Evolutionary conservation across 2,329 filamentous ascomycete genomes (phyloP).

Genomic region (Ilyonectria robusta): DNA sequence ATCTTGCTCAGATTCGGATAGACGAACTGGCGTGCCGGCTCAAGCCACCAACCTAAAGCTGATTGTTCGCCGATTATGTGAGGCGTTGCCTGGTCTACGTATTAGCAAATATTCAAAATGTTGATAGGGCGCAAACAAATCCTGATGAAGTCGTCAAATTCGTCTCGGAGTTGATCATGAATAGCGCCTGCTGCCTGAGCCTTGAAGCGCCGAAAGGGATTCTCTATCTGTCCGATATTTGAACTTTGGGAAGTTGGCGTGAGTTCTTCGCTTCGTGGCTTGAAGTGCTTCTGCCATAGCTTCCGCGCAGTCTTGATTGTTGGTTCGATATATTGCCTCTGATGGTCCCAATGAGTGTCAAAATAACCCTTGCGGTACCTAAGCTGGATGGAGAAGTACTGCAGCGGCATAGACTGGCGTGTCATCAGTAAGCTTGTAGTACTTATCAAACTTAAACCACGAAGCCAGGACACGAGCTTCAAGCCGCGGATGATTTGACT

Average conservation of each 20-base stretch:
- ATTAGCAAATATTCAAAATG: constrained; percentile 8
- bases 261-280: constrained; percentile 3
- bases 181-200: constrained; percentile 7
- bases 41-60: constrained; percentile 26
- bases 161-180: constrained; percentile 6
- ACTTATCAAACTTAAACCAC: constrained; percentile 19
- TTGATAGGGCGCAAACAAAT: constrained; percentile 6
- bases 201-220: constrained; percentile 5
- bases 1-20: constrained; percentile 27
- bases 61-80: constrained; percentile 21
- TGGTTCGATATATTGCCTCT: constrained; percentile 11
- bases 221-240: constrained; percentile 1
- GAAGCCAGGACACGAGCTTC: constrained; percentile 3
- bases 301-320: constrained; percentile 7
- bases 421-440: constrained; percentile 20
- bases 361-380: constrained; percentile 1
- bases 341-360: background rate
- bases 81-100: constrained; percentile 18
- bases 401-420: constrained; percentile 15
- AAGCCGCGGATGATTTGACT: background rate
- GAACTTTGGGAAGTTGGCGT: constrained; percentile 5
- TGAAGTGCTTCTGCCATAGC: constrained; percentile 6
- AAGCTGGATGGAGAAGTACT: background rate
- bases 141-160: constrained; percentile 4
- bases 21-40: constrained; percentile 17